Percentiles rank a stretch among this genome's conserved stretches.
Evolutionary conservation across 371 early-diverging fungal species (phyloP).

Genomic region (Vairimorpha apis): DNA sequence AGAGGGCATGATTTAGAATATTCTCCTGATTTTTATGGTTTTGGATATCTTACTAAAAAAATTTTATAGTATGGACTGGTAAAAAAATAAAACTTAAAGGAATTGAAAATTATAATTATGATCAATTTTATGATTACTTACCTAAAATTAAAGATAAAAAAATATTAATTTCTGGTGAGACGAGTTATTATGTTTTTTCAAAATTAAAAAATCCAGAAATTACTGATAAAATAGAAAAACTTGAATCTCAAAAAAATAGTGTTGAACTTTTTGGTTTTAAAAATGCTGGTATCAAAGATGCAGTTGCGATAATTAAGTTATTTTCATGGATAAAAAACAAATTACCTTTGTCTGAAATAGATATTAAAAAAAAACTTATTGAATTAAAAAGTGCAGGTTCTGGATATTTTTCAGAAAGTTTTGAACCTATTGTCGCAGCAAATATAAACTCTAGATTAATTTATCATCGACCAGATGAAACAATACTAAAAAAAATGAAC

Average conservation of each 20-base stretch:
- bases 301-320: slow-evolving; percentile 75
- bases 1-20: slow-evolving; percentile 89
- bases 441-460: slow-evolving; percentile 93
- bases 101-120: slow-evolving; percentile 40
- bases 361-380: slow-evolving; percentile 72
- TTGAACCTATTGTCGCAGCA: slow-evolving; percentile 86
- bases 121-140: slow-evolving; percentile 41
- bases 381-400: slow-evolving; percentile 65
- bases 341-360: slow-evolving; percentile 68
- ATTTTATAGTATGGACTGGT: slow-evolving; percentile 72
- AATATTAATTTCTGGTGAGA: slow-evolving; percentile 62
- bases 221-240: slow-evolving; percentile 11
- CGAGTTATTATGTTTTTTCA: slow-evolving; percentile 63
- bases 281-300: slow-evolving; percentile 81
- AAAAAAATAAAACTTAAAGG: slow-evolving; percentile 66
- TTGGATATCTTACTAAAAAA: slow-evolving; percentile 70
- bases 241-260: slow-evolving; percentile 69
- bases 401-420: slow-evolving; percentile 70
- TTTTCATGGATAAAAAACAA: slow-evolving; percentile 89
- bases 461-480: slow-evolving; percentile 83
- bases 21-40: slow-evolving; percentile 92
- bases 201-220: slow-evolving; percentile 18
- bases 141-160: slow-evolving; percentile 5
- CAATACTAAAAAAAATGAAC: slow-evolving; percentile 67
- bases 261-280: slow-evolving; percentile 82